Percentiles rank a stretch among this genome's conserved stretches.
Evolutionary conservation across 192 early-diverging fungal species (phyloP).

Genomic region (Coemansia sp.): DNA sequence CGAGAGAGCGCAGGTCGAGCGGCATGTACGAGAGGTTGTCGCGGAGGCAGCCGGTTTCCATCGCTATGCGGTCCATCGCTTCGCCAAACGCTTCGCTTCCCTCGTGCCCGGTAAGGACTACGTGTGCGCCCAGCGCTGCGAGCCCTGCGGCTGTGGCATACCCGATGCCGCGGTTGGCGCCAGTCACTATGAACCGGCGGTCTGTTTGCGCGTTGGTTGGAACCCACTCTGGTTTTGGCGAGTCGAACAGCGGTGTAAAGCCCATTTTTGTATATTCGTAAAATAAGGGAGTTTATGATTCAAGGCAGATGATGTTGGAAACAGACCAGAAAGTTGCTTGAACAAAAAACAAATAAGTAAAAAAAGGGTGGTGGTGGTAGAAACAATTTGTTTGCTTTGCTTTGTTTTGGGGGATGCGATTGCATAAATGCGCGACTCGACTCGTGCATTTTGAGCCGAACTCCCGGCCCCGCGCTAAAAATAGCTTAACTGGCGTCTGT

Average conservation of each 20-base stretch:
- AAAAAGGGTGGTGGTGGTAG: neutral
- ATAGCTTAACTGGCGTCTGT: neutral
- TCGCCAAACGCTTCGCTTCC: conserved; percentile 31
- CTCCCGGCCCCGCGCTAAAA: conserved; percentile 1
- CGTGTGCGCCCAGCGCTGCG: conserved; percentile 48
- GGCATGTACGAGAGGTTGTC: conserved; percentile 42
- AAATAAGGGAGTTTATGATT: neutral
- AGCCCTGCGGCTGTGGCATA: conserved; percentile 38
- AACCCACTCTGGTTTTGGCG: conserved; percentile 33
- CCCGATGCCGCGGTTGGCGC: conserved; percentile 52
- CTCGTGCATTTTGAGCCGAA: neutral
- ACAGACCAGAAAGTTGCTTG: neutral
- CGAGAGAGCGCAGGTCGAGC: conserved; percentile 47
- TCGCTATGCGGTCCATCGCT: conserved; percentile 41
- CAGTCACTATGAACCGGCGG: conserved; percentile 44
- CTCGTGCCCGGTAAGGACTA: conserved; percentile 44
- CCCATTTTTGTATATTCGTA: conserved; percentile 19
- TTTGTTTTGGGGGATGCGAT: neutral
- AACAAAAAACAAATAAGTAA: neutral
- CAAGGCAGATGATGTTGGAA: neutral
- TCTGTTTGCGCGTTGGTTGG: conserved; percentile 38
- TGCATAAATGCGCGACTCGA: neutral
- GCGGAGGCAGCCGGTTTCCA: conserved; percentile 42
- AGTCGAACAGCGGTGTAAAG: conserved; percentile 32
- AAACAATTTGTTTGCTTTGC: neutral